Base-by-base conservation (phyloP, 2,329 filamentous ascomycete genomes). In the Diaporthe sp. region DNA sequence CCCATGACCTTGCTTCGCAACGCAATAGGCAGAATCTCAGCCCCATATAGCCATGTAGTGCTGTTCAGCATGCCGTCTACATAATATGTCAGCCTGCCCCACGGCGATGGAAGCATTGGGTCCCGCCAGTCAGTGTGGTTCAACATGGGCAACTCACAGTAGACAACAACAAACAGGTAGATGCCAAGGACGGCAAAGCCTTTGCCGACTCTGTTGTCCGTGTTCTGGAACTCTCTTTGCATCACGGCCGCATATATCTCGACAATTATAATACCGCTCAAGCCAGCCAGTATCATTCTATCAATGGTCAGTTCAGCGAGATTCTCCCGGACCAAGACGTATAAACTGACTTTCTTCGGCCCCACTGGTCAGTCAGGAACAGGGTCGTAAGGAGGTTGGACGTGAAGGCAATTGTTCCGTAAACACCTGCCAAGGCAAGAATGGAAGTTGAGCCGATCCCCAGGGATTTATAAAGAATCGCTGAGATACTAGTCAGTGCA, bases 231-330 rank as follows among this genome's bases (percentile, higher is more conserved):
- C 61, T 86, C 80, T 39, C 85, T 84, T 80, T 91, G 89, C 88
- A 92, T 91, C 57, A 91, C 86, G 1, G 90, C 88, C 0, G 89
- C 85, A 77, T 91, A 92, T 71, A 91, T 90, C 78, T 91, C 88
- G 65, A 89, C 86, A n/a, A 90, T 17, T 19, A 91, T 83, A 57
- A 91, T 85, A 1, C 88, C 87, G 6, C 81, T 78, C 4, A 91
- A 79, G 8, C 90, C 90, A 2, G 88, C 78, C 8, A 92, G 79
- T 15, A 92, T 85, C 90, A 92, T 91, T 62, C 86, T 88, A 19
- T 2, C 34, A 5, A 13, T 19, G 17, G 17, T 49, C 2, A 68
- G 58, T 22, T 3, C 8, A 19, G n/a, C 28, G 31, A 37, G 3
- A 10, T 15, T 19, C 4, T 22, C 4, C 8, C 22, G 13, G 5